Evolutionary conservation across 2,329 filamentous ascomycete species (phyloP).

Genomic region (Zalaria sp.): DNA sequence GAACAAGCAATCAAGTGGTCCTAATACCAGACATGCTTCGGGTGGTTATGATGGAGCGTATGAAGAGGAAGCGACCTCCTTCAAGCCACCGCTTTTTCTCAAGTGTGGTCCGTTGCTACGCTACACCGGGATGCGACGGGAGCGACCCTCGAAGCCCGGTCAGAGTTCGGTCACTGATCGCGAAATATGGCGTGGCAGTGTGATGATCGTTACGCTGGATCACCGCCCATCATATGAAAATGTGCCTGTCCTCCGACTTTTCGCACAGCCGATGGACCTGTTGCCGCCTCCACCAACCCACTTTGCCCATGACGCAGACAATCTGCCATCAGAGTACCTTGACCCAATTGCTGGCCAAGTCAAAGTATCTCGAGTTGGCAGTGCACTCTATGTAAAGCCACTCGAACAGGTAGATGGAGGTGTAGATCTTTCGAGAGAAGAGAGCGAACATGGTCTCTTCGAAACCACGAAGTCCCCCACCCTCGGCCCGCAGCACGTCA

Average conservation of each 20-base stretch:
- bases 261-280: slow-evolving; percentile 73
- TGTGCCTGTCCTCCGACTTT: slow-evolving; percentile 66
- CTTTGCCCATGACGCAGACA: slow-evolving; percentile 37
- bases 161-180: slow-evolving; percentile 34
- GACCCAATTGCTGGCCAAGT: slow-evolving; percentile 80
- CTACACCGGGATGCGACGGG: slow-evolving; percentile 68
- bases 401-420: slow-evolving; percentile 74
- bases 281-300: slow-evolving; percentile 61
- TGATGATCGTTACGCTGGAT: slow-evolving; percentile 92
- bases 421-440: slow-evolving; percentile 63
- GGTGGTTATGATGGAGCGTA: slow-evolving; percentile 43
- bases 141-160: slow-evolving; percentile 24
- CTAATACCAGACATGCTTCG: neutral
- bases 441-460: slow-evolving; percentile 72
- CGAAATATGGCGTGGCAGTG: slow-evolving; percentile 81
- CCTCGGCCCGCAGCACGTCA: slow-evolving; percentile 12
- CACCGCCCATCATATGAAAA: slow-evolving; percentile 68
- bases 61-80: slow-evolving; percentile 52
- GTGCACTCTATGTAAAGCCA: slow-evolving; percentile 76
- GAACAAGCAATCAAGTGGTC: neutral
- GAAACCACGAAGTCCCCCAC: slow-evolving; percentile 34
- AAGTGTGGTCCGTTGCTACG: slow-evolving; percentile 83
- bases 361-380: slow-evolving; percentile 71
- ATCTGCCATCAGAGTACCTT: slow-evolving; percentile 65
- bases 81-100: slow-evolving; percentile 71